phyloP scores from a whole-genome alignment of 768 basidiomycete species.

The Lentinula lateritia region DNA sequence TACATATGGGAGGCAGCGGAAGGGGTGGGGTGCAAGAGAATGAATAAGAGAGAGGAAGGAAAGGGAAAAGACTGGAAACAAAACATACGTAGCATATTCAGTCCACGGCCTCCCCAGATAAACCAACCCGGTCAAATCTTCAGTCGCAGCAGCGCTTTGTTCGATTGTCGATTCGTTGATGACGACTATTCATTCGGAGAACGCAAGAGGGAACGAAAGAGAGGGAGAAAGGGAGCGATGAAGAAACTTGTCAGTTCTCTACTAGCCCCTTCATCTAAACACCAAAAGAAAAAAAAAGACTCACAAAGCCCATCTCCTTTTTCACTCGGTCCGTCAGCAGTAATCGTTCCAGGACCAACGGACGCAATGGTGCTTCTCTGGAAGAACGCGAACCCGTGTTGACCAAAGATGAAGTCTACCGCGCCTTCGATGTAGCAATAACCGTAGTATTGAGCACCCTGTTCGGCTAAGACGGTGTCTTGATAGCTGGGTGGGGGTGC shows the following conservation, averaged over 20 bases:
- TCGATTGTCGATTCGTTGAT: slow-evolving; percentile 11
- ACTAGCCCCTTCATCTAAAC: too few species aligned
- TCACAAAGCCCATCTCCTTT: slow-evolving; percentile 15
- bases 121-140: slow-evolving; percentile 15
- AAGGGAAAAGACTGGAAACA: neutral
- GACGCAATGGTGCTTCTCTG: slow-evolving; percentile 20
- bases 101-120: slow-evolving; percentile 20
- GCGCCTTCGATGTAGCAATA: slow-evolving; percentile 20
- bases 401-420: slow-evolving; percentile 19
- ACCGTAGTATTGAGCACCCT: slow-evolving; percentile 17
- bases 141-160: slow-evolving; percentile 14
- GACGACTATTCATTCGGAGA: neutral
- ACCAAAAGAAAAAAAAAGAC: neutral
- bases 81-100: slow-evolving; percentile 12
- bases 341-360: slow-evolving; percentile 18
- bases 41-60: too few species aligned
- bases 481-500: slow-evolving; percentile 6
- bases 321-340: slow-evolving; percentile 16
- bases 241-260: too few species aligned
- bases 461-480: slow-evolving; percentile 17
- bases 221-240: too few species aligned
- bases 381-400: slow-evolving; percentile 16
- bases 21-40: too few species aligned
- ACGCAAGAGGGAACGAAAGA: too few species aligned
- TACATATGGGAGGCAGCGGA: too few species aligned